Base-by-base conservation (phyloP, 306 rosid species). In the Malus sieversii region DNA sequence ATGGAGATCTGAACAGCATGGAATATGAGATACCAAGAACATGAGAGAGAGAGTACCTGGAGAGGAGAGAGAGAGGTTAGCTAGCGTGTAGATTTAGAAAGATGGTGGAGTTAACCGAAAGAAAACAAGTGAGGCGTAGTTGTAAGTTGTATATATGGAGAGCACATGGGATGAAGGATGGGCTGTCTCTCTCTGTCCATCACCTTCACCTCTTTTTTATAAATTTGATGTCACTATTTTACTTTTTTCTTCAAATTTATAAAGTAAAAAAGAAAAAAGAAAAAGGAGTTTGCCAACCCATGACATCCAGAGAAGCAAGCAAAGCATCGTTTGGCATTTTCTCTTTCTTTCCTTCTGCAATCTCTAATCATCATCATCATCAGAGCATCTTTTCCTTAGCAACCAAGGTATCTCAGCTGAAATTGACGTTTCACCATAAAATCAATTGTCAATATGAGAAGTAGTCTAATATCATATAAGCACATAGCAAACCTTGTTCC, bases 261-360 rank as follows among this genome's bases (percentile, higher is more conserved):
- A 46, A 46, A 13, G 53, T 38, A 38, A 38, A 46, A 46, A 46
- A 46, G 4, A 13, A 5, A 5, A 14, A 14, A 15, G 55, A 15
- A 15, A 73, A 79, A 66, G 81, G 84, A 86, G 55, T 80, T 74
- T 74, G 93, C 88, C 93, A 91, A 85, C 98, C 88, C 96, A 77
- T 84, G 44, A 91, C 93, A 48, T 83, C 86, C 64, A 71, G 72
- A 76, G 86, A 93, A 91, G 93, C 93, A 90, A 91, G 93, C 93
- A 90, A 91, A 89, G 93, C 98, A 86, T 84, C 75, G 44, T 74
- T 84, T 45, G 70, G 75, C 78, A 85, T 72, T 79, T 88, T 82
- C 78, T 53, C 40, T 5, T 33, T 33, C n/a, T 59, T 66, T 48
- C 4, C 38, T 69, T 61, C 51, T 79, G 73, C 60, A 45, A 23